Conservation (phyloP, 23 red algal species). For the Agarophyton chilense region DNA sequence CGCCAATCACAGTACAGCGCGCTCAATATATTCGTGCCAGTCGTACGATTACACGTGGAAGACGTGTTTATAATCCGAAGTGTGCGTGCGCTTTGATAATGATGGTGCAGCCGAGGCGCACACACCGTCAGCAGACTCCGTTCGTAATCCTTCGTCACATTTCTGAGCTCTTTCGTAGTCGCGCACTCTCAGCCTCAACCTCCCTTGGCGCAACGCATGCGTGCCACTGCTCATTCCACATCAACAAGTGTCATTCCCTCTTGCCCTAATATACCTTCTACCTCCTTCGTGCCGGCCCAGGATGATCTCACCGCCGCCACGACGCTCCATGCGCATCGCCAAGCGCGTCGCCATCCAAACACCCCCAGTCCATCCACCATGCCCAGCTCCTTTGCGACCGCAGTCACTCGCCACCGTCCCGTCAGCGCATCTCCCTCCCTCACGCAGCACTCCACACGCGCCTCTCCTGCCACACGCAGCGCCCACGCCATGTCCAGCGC, state of each 20-base stretch:
- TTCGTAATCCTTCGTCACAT: too few relatives aligned
- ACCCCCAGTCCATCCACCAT: neutral
- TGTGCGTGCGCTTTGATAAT: too few relatives aligned
- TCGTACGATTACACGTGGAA: neutral
- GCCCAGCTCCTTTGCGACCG: neutral
- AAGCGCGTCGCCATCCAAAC: slow-evolving; percentile 3
- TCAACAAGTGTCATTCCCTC: neutral
- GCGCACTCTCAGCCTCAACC: too few relatives aligned
- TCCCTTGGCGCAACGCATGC: too few relatives aligned
- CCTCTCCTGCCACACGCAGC: neutral
- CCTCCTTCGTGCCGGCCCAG: neutral
- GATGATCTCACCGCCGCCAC: neutral
- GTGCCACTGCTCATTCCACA: too few relatives aligned
- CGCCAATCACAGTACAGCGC: neutral
- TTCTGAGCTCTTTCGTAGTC: too few relatives aligned
- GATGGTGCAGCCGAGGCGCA: too few relatives aligned
- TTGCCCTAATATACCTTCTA: neutral
- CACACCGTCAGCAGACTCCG: too few relatives aligned
- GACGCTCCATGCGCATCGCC: slow-evolving; percentile 15
- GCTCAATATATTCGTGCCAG: neutral
- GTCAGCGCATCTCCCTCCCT: neutral
- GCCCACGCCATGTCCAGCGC: slow-evolving; percentile 11
- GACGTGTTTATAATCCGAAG: too few relatives aligned
- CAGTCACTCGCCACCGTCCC: neutral
- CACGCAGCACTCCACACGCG: neutral